A percentile compares a stretch with the other conserved stretches of the same genome.
Evolutionary conservation across 192 early-diverging fungal genomes (phyloP).

Genomic region (Coemansia asiatica): DNA sequence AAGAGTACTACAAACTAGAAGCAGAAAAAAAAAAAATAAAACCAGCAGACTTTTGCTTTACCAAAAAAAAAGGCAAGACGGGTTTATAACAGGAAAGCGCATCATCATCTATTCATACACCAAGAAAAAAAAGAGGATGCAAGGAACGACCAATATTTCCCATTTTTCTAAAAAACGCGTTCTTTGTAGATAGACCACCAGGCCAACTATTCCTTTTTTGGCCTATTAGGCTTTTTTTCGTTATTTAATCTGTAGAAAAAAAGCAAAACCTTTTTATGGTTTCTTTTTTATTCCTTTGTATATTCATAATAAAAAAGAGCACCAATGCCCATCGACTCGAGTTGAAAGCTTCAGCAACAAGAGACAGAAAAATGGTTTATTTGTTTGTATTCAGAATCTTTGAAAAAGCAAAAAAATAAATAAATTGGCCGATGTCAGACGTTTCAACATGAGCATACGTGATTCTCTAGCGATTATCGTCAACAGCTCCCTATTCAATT

Average conservation of each 20-base stretch:
- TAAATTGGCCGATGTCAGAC: constrained; percentile 6
- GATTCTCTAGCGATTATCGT: constrained; percentile 8
- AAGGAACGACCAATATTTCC: neutral
- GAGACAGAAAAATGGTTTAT: neutral
- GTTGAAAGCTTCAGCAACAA: too few species aligned
- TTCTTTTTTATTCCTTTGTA: constrained; percentile 5
- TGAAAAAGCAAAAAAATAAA: constrained; percentile 4
- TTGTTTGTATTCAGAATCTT: neutral
- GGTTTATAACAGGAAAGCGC: constrained; percentile 38
- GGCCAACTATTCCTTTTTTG: neutral
- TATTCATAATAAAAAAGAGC: neutral
- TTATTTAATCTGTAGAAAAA: neutral
- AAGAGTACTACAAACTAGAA: constrained; percentile 2
- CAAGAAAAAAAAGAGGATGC: constrained; percentile 1
- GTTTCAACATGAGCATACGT: neutral
- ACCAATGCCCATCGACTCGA: neutral
- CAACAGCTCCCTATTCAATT: neutral
- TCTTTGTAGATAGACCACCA: neutral
- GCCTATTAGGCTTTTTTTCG: neutral
- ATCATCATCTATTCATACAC: constrained; percentile 2
- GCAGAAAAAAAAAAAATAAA: constrained; percentile 14
- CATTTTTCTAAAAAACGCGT: neutral
- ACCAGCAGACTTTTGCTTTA: neutral
- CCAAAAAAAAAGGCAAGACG: constrained; percentile 14
- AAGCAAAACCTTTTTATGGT: neutral